Conservation (phyloP, 495 filamentous ascomycete species). For the Aspergillus sparsus region DNA sequence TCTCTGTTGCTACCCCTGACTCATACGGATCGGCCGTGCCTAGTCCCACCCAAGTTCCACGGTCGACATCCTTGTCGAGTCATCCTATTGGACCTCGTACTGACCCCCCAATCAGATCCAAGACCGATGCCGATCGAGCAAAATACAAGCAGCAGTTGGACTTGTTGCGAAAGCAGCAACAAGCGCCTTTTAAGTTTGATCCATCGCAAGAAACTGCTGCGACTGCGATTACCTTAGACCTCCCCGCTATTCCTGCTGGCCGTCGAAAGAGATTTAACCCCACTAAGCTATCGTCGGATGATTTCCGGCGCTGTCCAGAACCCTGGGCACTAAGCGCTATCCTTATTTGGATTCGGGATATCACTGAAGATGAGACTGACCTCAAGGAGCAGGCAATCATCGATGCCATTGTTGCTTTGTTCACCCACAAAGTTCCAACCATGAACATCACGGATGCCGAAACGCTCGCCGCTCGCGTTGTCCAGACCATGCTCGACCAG, state of each 20-base stretch:
- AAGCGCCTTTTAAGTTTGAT: slow-evolving; percentile 45
- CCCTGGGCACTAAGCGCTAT: slow-evolving; percentile 95
- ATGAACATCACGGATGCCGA: slow-evolving; percentile 99
- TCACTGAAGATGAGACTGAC: slow-evolving; percentile 83
- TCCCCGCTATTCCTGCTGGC: slow-evolving; percentile 68
- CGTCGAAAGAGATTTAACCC: slow-evolving; percentile 80
- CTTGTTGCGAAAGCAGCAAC: slow-evolving; percentile 51
- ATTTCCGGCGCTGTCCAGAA: slow-evolving; percentile 83
- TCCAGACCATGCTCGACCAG: slow-evolving; percentile 75
- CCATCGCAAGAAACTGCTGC: slow-evolving; percentile 43
- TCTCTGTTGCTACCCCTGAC: slow-evolving; percentile 45
- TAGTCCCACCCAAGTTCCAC: slow-evolving; percentile 63
- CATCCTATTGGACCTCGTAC: slow-evolving; percentile 79
- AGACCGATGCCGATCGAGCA: slow-evolving; percentile 82
- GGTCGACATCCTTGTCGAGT: slow-evolving; percentile 81
- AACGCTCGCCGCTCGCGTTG: slow-evolving; percentile 74
- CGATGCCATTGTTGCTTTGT: slow-evolving; percentile 84
- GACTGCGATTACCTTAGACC: slow-evolving; percentile 61
- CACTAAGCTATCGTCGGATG: slow-evolving; percentile 77
- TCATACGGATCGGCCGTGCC: slow-evolving; percentile 47
- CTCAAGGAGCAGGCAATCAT: slow-evolving; percentile 78
- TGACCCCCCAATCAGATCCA: slow-evolving; percentile 80
- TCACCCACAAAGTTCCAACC: slow-evolving; percentile 94
- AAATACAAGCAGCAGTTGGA: slow-evolving; percentile 62
- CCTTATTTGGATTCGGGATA: slow-evolving; percentile 78